Evolutionary conservation across 164 flowering plant species (phyloP).

Genomic region (Magnolia officinalis): DNA sequence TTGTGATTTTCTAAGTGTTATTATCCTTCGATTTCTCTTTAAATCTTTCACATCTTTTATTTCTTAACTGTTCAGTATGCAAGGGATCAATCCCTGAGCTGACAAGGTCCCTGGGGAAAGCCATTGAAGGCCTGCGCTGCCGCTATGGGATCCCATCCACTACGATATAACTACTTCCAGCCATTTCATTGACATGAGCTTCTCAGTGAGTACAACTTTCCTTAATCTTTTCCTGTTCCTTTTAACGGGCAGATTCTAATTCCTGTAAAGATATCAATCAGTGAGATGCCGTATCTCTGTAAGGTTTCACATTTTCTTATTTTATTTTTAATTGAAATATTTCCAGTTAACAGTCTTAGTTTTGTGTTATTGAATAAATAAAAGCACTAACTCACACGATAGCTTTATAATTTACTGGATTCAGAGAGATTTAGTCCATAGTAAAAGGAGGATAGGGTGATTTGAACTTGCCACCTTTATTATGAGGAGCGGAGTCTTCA

Average conservation of each 20-base stretch:
- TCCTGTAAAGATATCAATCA: not conserved
- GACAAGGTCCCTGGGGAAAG: conserved; percentile 46
- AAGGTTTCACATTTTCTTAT: no score
- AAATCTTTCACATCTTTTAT: not conserved
- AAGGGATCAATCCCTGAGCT: conserved; percentile 67
- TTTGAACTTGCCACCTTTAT: no score
- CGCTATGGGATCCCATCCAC: conserved; percentile 46
- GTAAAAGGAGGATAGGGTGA: no score
- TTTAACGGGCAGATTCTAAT: not conserved
- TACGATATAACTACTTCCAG: conserved; percentile 1
- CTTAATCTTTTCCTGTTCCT: not conserved
- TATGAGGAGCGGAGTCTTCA: no score
- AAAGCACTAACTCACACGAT: no score
- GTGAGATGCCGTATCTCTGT: no score
- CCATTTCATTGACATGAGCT: no score
- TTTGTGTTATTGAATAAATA: no score
- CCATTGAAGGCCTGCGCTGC: conserved; percentile 53
- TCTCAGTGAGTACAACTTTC: not conserved
- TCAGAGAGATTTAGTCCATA: no score
- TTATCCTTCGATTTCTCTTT: not conserved
- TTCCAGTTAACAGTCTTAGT: no score
- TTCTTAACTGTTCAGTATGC: conserved; percentile 40
- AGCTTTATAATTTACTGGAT: no score
- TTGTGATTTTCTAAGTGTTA: not conserved
- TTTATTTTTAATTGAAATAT: no score